Evolutionary conservation across 208 protist genomes (phyloP).

Genomic region (Lotmaria passim): DNA sequence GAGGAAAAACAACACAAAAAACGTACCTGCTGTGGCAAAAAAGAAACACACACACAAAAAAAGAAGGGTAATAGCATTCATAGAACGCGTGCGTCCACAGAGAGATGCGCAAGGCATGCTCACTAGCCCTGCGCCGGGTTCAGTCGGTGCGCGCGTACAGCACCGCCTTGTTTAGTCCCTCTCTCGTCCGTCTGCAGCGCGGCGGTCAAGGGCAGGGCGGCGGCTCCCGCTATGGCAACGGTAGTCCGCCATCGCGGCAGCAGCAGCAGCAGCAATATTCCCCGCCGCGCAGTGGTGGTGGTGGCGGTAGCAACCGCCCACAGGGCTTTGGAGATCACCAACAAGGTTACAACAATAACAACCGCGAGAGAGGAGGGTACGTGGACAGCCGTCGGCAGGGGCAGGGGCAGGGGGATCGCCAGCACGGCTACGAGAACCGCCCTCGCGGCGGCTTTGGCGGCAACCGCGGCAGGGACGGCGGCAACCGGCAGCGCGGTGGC

Average conservation of each 20-base stretch:
- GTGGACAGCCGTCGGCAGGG: constrained; percentile 2
- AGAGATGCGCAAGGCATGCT: constrained; percentile 7
- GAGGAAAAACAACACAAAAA: background rate
- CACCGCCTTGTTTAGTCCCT: constrained; percentile 1
- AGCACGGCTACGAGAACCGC: background rate
- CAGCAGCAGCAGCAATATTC: constrained; percentile 13
- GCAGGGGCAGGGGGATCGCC: constrained; percentile 5
- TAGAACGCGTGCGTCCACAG: background rate
- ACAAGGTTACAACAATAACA: constrained; percentile 12
- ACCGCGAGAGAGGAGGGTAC: background rate
- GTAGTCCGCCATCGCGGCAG: constrained; percentile 2
- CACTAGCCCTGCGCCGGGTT: background rate
- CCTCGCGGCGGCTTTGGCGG: background rate
- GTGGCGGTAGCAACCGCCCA: constrained; percentile 6
- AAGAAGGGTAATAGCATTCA: background rate
- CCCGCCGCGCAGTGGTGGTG: background rate
- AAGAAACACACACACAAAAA: background rate
- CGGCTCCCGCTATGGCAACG: constrained; percentile 9
- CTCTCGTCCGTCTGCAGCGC: constrained; percentile 12
- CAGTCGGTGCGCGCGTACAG: constrained; percentile 21
- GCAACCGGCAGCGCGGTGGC: background rate
- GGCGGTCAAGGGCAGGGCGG: constrained; percentile 10
- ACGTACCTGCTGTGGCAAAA: background rate
- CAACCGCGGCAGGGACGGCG: background rate
- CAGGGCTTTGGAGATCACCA: constrained; percentile 16